Evolutionary conservation across 2,329 filamentous ascomycete genomes (phyloP), one percentile per base, ranked within the genome.

Genomic region (Fusarium redolens): DNA sequence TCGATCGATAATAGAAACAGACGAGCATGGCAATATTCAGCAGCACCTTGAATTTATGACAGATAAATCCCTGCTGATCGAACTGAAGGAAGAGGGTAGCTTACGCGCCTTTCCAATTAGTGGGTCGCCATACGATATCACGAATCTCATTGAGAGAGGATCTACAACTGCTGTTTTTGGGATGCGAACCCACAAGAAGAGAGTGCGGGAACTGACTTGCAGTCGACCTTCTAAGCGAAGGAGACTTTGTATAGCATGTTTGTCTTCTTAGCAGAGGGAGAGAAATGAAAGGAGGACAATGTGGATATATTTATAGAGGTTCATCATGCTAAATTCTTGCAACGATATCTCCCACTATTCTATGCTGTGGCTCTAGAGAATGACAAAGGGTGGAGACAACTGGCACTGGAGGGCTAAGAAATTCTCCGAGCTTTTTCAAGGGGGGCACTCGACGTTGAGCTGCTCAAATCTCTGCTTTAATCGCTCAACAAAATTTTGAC

Each of bases 211-310:
- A 9, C 15, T 33, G 12, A n/a, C 22, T 28, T 64, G 52, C 7
- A 64, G 61, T 35, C 52, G 61, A 40, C 61, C 61, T 25, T 64
- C 61, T 22, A 64, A 64, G 35, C 61, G 52, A 28, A 50, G 61
- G 37, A 33, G 38, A 56, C 13, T n/a, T 35, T 64, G 44, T 44
- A 35, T 35, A 12, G 45, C 61, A 14, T 64, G 61, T 38, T 50
- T 58, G 13, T 43, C 61, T 35, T 41, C 15, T 37, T 57, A 50
- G 51, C n/a, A 12, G 33, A 40, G 11, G 50, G 3, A 14, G 7
- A 3, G 13, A 52, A 52, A 17, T 20, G 18, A 9, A 40, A 13
- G 2, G n/a, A 17, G 22, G 35, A 52, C 6, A 40, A 30, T 38
- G 7, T 35, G 15, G 15, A 30, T 52, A 52, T 30, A 37, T 38